These are phyloP conservation scores for Volutella citrinella DNA, from an alignment of 2,329 filamentous ascomycete species.

Conservation along the genomic window DNA sequence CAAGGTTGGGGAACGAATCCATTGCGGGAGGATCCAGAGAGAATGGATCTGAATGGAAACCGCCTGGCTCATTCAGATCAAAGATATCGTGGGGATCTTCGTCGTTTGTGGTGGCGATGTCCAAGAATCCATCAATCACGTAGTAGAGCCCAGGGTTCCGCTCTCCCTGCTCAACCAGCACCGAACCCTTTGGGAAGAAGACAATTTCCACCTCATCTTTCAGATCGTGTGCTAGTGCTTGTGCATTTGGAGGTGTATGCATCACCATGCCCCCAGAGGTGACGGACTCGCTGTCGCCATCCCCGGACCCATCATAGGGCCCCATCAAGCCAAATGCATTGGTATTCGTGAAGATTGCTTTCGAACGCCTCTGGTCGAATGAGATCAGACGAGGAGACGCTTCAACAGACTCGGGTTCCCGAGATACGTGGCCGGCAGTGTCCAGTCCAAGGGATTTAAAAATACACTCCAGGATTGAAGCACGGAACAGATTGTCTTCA, in stretches of 20 bases:
- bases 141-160: slow-evolving; percentile 97
- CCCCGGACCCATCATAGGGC: slow-evolving; percentile 68
- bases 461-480: slow-evolving; percentile 91
- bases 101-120: slow-evolving; percentile 73
- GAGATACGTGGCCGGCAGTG: slow-evolving; percentile 60
- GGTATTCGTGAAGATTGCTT: slow-evolving; percentile 64
- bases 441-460: slow-evolving; percentile 89
- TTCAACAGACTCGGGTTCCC: slow-evolving; percentile 73
- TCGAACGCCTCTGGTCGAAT: slow-evolving; percentile 77
- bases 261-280: slow-evolving; percentile 67
- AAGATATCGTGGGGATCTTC: slow-evolving; percentile 33
- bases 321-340: slow-evolving; percentile 92
- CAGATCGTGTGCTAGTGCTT: slow-evolving; percentile 72
- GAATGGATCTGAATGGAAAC: slow-evolving; percentile 15
- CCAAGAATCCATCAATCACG: slow-evolving; percentile 93
- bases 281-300: slow-evolving; percentile 85
- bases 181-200: slow-evolving; percentile 90
- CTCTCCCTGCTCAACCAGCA: slow-evolving; percentile 94
- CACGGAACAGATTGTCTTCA: slow-evolving; percentile 84
- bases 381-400: slow-evolving; percentile 82
- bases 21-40: slow-evolving; percentile 20
- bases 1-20: slow-evolving; percentile 27
- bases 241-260: slow-evolving; percentile 59
- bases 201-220: slow-evolving; percentile 95
- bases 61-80: slow-evolving; percentile 23